Conservation (phyloP, 2,329 filamentous ascomycete genomes). For the Clarireedia homoeocarpa region DNA sequence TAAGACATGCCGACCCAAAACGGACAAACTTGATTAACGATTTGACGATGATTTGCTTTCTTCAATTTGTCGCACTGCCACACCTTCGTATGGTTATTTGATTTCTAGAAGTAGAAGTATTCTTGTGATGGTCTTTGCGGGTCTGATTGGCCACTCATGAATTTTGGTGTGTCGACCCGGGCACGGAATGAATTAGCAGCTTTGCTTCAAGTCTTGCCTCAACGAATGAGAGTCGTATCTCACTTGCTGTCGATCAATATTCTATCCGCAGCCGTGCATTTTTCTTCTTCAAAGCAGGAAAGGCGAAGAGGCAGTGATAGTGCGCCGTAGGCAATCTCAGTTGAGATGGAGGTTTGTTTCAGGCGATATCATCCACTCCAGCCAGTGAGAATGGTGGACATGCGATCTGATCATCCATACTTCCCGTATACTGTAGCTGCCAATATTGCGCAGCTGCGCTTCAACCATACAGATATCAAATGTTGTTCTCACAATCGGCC, state of each 20-base stretch:
- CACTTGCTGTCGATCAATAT: background rate
- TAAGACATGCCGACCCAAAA: slow-evolving; percentile 3
- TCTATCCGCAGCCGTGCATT: background rate
- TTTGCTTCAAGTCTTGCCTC: background rate
- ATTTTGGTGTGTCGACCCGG: background rate
- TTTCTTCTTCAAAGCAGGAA: too few relatives aligned
- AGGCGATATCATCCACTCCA: background rate
- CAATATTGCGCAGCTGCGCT: background rate
- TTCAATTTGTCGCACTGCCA: slow-evolving; percentile 3
- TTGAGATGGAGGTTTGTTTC: slow-evolving; percentile 6
- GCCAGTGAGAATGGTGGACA: background rate
- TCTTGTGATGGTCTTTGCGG: slow-evolving; percentile 1
- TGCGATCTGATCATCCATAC: background rate
- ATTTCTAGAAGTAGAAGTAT: background rate
- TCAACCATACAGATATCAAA: too few relatives aligned
- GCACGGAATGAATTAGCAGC: background rate
- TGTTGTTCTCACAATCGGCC: too few relatives aligned
- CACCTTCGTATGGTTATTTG: background rate
- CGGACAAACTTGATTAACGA: background rate
- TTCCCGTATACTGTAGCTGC: too few relatives aligned
- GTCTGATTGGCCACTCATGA: background rate
- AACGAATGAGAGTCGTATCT: background rate
- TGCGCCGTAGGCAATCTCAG: background rate
- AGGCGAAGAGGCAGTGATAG: slow-evolving; percentile 1
- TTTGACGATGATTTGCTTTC: background rate